Conservation (phyloP, 805 yeast genomes). For the Grigorovia jiainica region DNA sequence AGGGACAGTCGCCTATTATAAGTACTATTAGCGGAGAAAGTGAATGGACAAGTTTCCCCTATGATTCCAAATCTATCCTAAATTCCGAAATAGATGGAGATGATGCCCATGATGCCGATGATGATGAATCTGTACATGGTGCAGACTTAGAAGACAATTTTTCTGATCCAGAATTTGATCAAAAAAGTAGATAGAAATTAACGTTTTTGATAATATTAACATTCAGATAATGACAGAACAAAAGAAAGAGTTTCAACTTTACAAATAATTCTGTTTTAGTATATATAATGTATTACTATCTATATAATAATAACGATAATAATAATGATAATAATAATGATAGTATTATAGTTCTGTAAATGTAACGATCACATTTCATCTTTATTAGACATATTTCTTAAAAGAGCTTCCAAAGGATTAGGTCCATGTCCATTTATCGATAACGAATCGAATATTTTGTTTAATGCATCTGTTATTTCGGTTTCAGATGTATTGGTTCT, state of each 20-base stretch:
- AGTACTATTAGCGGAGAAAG: conserved; percentile 14
- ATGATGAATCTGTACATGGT: conserved; percentile 8
- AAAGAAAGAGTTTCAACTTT: not conserved
- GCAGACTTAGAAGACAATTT: conserved; percentile 23
- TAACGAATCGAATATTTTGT: conserved; percentile 9
- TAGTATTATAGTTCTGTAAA: too few relatives aligned
- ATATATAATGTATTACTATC: too few relatives aligned
- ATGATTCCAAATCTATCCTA: conserved; percentile 12
- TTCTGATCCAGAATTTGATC: conserved; percentile 6
- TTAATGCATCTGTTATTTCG: conserved; percentile 4
- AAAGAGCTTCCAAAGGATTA: conserved; percentile 11
- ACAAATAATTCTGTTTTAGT: too few relatives aligned
- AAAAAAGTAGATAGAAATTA: not conserved
- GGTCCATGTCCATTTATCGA: conserved; percentile 6
- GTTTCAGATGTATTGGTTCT: conserved; percentile 1
- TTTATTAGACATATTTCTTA: conserved; percentile 6
- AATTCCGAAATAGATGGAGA: conserved; percentile 9
- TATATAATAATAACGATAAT: too few relatives aligned
- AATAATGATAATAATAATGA: too few relatives aligned
- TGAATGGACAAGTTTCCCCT: conserved; percentile 13
- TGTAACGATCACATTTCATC: not conserved
- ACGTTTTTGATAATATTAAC: not conserved
- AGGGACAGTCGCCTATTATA: not conserved
- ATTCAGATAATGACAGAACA: not conserved
- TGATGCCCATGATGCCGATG: conserved; percentile 1